Conservation (phyloP, 768 basidiomycete genomes). For the Suillus clintonianus region DNA sequence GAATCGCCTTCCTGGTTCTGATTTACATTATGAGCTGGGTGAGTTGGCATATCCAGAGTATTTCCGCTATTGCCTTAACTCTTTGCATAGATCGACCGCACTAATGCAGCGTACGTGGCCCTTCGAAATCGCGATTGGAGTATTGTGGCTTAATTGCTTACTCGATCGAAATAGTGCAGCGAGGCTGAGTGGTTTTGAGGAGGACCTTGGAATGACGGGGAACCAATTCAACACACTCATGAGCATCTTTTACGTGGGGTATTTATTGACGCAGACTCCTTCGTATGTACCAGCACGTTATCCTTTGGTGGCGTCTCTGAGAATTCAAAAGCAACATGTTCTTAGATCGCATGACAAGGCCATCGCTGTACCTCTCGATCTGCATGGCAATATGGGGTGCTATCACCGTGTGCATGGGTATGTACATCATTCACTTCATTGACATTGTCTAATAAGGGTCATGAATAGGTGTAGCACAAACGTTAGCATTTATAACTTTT, state of each 20-base stretch:
- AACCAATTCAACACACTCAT: constrained; percentile 67
- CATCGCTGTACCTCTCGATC: constrained; percentile 62
- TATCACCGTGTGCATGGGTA: constrained; percentile 56
- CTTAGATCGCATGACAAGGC: constrained; percentile 61
- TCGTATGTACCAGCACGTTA: constrained; percentile 46
- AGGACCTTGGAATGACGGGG: constrained; percentile 61
- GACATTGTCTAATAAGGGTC: constrained; percentile 1
- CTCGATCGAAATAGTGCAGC: constrained; percentile 51
- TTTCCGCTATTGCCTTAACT: constrained; percentile 1
- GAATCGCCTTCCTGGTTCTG: constrained; percentile 45
- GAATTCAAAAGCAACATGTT: constrained; percentile 58
- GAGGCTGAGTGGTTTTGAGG: constrained; percentile 66
- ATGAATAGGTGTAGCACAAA: constrained; percentile 38
- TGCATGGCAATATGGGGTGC: constrained; percentile 73
- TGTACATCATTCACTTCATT: constrained; percentile 4
- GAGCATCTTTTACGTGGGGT: constrained; percentile 68
- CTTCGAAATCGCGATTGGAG: neutral
- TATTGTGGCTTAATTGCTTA: neutral
- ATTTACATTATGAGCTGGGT: constrained; percentile 51
- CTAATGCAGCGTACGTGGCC: constrained; percentile 56
- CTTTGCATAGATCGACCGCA: constrained; percentile 59
- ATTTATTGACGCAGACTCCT: constrained; percentile 74
- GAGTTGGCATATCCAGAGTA: constrained; percentile 14
- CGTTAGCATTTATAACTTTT: constrained; percentile 2
- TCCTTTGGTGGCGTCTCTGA: neutral